Conservation (phyloP, 2,329 filamentous ascomycete species). For the Cordyceps farinosa region DNA sequence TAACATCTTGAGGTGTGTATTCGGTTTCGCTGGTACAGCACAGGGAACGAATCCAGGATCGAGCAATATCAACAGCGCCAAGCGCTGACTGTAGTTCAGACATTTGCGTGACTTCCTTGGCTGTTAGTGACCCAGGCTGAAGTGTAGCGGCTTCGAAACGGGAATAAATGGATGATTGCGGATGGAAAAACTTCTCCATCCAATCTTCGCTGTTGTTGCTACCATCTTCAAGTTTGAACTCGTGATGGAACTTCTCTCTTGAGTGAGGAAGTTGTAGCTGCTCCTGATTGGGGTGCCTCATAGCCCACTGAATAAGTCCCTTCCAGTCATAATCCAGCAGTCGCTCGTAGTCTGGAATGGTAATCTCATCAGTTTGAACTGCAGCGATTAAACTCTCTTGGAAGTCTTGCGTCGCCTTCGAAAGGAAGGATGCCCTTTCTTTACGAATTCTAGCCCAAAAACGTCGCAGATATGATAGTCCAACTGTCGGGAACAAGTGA, state of each 20-base stretch:
- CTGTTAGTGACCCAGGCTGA: constrained; percentile 42
- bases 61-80: constrained; percentile 42
- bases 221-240: constrained; percentile 39
- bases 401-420: constrained; percentile 57
- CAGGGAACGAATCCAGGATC: constrained; percentile 58
- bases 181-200: constrained; percentile 56
- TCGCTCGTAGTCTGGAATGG: constrained; percentile 60
- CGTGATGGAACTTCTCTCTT: constrained; percentile 41
- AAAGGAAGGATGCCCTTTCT: constrained; percentile 50
- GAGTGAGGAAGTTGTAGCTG: constrained; percentile 47
- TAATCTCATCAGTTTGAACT: constrained; percentile 60
- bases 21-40: constrained; percentile 50
- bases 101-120: constrained; percentile 12
- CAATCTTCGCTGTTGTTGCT: constrained; percentile 38
- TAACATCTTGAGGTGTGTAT: constrained; percentile 48
- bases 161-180: constrained; percentile 51
- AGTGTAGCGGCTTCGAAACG: constrained; percentile 54
- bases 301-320: constrained; percentile 62
- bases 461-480: constrained; percentile 48
- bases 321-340: constrained; percentile 66
- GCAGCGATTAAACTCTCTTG: constrained; percentile 62
- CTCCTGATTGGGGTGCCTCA: constrained; percentile 46
- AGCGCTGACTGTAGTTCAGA: background rate
- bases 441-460: constrained; percentile 54
- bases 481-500: constrained; percentile 52